Conservation (phyloP, 495 filamentous ascomycete species). For the Daldinia loculata region DNA sequence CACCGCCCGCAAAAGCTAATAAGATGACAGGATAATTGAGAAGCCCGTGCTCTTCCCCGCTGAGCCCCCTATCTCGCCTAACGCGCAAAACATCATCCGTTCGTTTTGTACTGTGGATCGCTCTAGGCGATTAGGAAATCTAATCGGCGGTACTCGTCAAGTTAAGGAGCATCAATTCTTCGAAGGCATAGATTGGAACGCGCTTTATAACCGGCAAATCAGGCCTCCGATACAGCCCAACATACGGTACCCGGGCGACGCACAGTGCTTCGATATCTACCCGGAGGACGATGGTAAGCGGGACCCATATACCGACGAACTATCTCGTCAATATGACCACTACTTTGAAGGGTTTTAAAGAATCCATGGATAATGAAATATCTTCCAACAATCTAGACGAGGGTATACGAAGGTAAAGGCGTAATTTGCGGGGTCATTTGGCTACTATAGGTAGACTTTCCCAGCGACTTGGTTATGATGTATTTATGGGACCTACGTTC, state of each 20-base stretch:
- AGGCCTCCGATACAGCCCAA: slow-evolving; percentile 88
- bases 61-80: slow-evolving; percentile 69
- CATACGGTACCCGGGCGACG: slow-evolving; percentile 80
- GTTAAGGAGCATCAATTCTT: slow-evolving; percentile 94
- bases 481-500: slow-evolving; percentile 24
- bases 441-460: neutral
- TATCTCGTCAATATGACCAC: slow-evolving; percentile 76
- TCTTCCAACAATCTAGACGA: slow-evolving; percentile 12
- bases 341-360: slow-evolving; percentile 81
- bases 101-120: slow-evolving; percentile 90
- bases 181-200: slow-evolving; percentile 82
- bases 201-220: slow-evolving; percentile 72
- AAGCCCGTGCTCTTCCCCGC: slow-evolving; percentile 75
- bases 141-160: slow-evolving; percentile 78
- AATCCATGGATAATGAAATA: slow-evolving; percentile 1
- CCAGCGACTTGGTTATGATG: slow-evolving; percentile 5
- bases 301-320: slow-evolving; percentile 75
- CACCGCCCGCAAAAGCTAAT: slow-evolving; percentile 10
- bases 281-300: slow-evolving; percentile 63
- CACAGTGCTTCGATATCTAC: slow-evolving; percentile 91
- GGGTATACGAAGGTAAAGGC: slow-evolving; percentile 4
- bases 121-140: slow-evolving; percentile 85
- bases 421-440: neutral
- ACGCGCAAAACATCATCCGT: slow-evolving; percentile 84
- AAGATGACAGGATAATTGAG: slow-evolving; percentile 69